Conservation (phyloP, 306 rosid genomes). For the Dalbergia oliveri region DNA sequence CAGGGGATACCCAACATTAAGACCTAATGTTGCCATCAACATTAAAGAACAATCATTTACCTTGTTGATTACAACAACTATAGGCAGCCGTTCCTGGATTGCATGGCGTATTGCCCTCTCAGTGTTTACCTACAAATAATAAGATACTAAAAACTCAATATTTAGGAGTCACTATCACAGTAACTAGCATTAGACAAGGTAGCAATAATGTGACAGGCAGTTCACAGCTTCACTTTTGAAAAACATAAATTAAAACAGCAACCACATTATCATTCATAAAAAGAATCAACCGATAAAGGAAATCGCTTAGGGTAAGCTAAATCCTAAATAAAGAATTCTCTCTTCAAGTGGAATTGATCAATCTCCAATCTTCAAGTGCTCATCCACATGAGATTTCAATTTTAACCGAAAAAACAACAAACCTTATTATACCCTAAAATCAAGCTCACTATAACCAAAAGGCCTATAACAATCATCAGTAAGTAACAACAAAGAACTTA, state of each 20-base stretch:
- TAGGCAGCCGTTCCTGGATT: constrained; percentile 86
- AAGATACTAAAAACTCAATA: constrained; percentile 33
- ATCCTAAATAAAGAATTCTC: neutral
- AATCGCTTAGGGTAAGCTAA: neutral
- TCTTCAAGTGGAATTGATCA: neutral
- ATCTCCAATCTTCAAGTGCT: neutral
- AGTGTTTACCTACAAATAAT: constrained; percentile 77
- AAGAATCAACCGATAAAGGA: neutral
- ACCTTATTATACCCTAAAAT: neutral
- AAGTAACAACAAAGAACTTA: neutral
- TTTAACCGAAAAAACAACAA: neutral
- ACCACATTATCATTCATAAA: neutral
- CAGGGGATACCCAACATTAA: neutral
- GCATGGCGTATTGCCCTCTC: constrained; percentile 99
- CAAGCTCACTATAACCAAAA: neutral
- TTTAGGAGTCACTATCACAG: constrained; percentile 9
- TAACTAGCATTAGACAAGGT: neutral
- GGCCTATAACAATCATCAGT: neutral
- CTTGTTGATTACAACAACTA: constrained; percentile 95
- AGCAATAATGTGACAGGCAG: neutral
- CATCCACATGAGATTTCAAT: neutral
- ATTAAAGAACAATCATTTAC: constrained; percentile 45
- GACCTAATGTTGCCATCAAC: neutral
- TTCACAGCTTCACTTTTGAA: neutral
- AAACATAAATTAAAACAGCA: neutral